These are phyloP conservation scores for Aureococcus anophagefferens DNA, from an alignment of 108 stramenopile genomes.

Conservation along the genomic window DNA sequence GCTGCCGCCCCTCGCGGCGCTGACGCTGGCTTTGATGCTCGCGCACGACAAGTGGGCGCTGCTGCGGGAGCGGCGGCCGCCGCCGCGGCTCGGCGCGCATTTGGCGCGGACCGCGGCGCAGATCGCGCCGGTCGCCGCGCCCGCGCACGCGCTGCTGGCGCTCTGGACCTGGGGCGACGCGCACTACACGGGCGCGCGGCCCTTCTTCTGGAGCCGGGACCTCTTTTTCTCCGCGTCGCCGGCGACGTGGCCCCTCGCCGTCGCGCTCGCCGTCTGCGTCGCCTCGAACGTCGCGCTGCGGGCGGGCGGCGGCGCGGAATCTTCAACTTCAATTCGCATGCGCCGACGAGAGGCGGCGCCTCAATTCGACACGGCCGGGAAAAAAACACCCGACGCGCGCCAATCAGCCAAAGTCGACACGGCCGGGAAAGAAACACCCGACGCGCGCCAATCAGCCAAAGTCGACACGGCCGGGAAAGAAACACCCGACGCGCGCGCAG, in stretches of 20 bases:
- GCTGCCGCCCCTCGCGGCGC: neutral
- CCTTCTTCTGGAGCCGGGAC: neutral
- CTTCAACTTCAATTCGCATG: no score
- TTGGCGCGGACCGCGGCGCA: neutral
- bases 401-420: no score
- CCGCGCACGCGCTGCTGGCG: neutral
- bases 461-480: no score
- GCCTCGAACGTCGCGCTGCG: neutral
- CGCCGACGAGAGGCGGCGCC: no score
- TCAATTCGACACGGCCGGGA: no score
- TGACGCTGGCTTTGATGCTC: neutral
- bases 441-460: no score
- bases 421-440: no score
- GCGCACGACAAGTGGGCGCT: slow-evolving; percentile 2
- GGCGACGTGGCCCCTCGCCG: neutral
- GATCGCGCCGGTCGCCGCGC: neutral
- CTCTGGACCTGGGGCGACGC: neutral
- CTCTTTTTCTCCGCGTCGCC: neutral
- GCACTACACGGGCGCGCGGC: neutral
- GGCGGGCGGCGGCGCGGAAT: no score
- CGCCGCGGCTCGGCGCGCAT: neutral
- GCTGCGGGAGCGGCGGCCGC: neutral
- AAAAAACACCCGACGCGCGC: no score
- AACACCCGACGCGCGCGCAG: no score
- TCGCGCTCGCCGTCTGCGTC: neutral